phyloP scores from a whole-genome alignment of 768 basidiomycete genomes.

The Leccinum olivaceopallidum region DNA sequence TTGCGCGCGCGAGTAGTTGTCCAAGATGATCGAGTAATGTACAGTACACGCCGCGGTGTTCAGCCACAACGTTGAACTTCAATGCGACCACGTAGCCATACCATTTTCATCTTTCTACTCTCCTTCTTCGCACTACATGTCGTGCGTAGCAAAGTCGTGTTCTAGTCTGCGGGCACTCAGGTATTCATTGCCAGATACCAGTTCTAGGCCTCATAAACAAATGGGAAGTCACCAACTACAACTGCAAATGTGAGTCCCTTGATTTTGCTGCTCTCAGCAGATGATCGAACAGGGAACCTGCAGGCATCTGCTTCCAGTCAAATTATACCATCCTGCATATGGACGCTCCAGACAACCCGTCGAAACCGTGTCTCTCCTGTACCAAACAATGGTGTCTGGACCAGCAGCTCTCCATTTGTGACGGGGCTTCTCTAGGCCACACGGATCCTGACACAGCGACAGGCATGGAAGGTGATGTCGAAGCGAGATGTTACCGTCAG shows the following conservation, averaged over 20 bases:
- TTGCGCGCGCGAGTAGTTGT: slow-evolving; percentile 2
- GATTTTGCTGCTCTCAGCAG: neutral
- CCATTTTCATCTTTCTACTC: slow-evolving; percentile 18
- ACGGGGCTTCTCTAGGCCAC: slow-evolving; percentile 79
- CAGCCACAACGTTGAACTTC: slow-evolving; percentile 18
- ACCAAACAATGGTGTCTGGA: slow-evolving; percentile 96
- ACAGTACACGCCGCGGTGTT: slow-evolving; percentile 5
- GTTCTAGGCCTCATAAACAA: slow-evolving; percentile 54
- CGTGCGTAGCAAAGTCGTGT: slow-evolving; percentile 26
- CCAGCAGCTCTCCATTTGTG: slow-evolving; percentile 84
- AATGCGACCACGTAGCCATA: slow-evolving; percentile 19
- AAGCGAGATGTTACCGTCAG: slow-evolving; percentile 95
- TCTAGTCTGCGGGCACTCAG: slow-evolving; percentile 8
- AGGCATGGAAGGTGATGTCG: slow-evolving; percentile 93
- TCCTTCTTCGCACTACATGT: slow-evolving; percentile 18
- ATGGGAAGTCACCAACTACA: slow-evolving; percentile 87
- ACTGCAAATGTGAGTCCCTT: slow-evolving; percentile 70
- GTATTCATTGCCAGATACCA: slow-evolving; percentile 34
- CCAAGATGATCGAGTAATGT: neutral
- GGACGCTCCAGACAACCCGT: slow-evolving; percentile 77
- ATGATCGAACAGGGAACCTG: slow-evolving; percentile 12
- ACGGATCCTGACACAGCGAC: slow-evolving; percentile 91
- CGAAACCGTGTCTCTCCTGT: slow-evolving; percentile 90
- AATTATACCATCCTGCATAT: slow-evolving; percentile 87
- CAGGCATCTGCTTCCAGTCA: slow-evolving; percentile 88